Conservation (phyloP, 2,329 filamentous ascomycete species). For the Torrubiellomyces zombiae region DNA sequence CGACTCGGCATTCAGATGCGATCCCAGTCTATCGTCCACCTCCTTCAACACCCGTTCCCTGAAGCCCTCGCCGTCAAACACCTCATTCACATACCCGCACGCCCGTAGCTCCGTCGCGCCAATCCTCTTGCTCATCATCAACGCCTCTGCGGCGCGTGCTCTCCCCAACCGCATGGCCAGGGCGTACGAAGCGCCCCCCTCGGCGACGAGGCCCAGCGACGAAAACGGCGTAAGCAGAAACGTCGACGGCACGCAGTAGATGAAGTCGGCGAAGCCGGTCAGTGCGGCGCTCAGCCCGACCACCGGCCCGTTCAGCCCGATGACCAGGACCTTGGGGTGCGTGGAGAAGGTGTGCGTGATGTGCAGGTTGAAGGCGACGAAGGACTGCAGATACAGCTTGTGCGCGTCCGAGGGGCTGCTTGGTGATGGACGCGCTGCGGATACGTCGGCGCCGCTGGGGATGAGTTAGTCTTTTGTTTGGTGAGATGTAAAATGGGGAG, state of each 20-base stretch:
- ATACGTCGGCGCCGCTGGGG: conserved; percentile 65
- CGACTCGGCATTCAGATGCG: conserved; percentile 65
- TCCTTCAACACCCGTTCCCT: conserved; percentile 55
- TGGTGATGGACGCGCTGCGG: conserved; percentile 28
- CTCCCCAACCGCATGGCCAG: conserved; percentile 70
- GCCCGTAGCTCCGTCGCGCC: conserved; percentile 53
- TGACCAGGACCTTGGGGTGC: conserved; percentile 85
- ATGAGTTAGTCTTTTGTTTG: conserved; percentile 1
- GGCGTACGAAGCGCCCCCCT: conserved; percentile 65
- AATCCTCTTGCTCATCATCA: conserved; percentile 78
- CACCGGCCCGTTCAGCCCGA: conserved; percentile 80
- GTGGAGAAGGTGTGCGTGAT: conserved; percentile 79
- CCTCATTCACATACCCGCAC: conserved; percentile 72
- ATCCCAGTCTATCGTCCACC: conserved; percentile 64
- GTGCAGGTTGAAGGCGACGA: conserved; percentile 78
- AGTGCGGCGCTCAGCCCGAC: conserved; percentile 79
- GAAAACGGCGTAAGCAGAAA: conserved; percentile 87
- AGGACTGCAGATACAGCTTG: conserved; percentile 46
- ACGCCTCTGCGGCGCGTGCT: conserved; percentile 73
- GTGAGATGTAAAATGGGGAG: neutral
- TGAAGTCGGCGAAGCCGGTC: conserved; percentile 72
- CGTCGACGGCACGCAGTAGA: conserved; percentile 67
- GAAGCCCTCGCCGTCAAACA: conserved; percentile 62
- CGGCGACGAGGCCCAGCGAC: conserved; percentile 75
- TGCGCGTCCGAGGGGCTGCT: conserved; percentile 21